Evolutionary conservation across 352 stramenopile genomes (phyloP), one percentile per base, ranked within the genome.

Genomic region (Pythium brachiatum): DNA sequence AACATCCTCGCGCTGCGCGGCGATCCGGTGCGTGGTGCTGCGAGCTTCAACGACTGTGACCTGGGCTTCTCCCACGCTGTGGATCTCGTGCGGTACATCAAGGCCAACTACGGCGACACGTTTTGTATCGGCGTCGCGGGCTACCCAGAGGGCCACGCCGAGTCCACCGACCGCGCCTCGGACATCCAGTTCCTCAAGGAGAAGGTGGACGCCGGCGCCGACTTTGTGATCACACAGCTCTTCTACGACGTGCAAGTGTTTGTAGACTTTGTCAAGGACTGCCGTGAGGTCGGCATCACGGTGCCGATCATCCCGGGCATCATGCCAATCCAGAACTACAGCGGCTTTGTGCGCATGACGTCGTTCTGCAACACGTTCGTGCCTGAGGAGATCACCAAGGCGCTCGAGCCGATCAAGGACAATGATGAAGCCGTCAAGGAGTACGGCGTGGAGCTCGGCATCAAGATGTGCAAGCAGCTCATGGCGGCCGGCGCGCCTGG

Each of bases 161-260:
- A 98, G 69, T 85, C 86, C 27, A 83, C 89, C 3, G 76, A 89
- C 69, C 71, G 81, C 53, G 72, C 98, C 38, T 87, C 86, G 38
- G 97, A 99, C 71, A 96, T 99, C 74, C 73, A 89, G 63, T 99
- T 98, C 78, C 75, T 99, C 20, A 99, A 99, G 71, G 79, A 95
- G 55, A 99, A 98, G 68, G 75, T 98, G 21, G 97, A 99, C 70
- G 96, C 97, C 20, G 97, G 97, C 53, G 96, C 95, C 31, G 96
- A 99, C 60, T 98, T 99, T 60, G 94, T 99, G 62, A 97, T 99
- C 68, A 99, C 97, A 32, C 97, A 99, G 87, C 98, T 99, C 76
- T 99, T 99, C 70, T 99, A 99, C 72, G 97, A 99, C 68, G 85
- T 95, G 26, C 72, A 94, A 39, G 93, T 98, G 51, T 99, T 97